phyloP scores from a whole-genome alignment of 345 rosid species.

The Ricinus communis region DNA sequence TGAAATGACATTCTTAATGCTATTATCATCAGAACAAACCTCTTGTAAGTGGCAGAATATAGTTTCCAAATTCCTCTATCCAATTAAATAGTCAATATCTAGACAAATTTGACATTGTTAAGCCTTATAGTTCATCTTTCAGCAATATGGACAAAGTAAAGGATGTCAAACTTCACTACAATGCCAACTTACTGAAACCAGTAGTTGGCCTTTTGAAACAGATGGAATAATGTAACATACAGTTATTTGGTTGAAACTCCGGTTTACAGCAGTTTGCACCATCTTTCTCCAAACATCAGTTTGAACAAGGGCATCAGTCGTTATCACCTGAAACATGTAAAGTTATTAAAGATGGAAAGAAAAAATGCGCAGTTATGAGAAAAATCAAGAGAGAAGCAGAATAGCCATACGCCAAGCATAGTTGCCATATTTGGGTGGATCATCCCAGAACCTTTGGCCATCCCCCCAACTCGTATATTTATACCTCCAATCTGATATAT shows the following conservation, averaged over 20 bases:
- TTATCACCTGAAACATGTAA: constrained; percentile 66
- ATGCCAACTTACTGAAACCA: constrained; percentile 7
- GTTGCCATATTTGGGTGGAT: constrained; percentile 99
- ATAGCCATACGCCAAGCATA: constrained; percentile 79
- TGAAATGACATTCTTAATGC: neutral
- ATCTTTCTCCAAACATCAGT: constrained; percentile 91
- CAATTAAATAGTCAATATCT: neutral
- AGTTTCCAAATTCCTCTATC: neutral
- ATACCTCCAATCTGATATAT: constrained; percentile 70
- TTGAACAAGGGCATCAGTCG: constrained; percentile 81
- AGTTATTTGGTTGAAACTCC: constrained; percentile 97
- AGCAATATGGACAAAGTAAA: neutral
- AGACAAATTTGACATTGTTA: neutral
- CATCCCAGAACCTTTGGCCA: constrained; percentile 99
- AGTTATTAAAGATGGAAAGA: constrained; percentile 7
- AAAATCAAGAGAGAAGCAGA: constrained; percentile 23
- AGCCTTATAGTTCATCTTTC: neutral
- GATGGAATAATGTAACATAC: constrained; percentile 40
- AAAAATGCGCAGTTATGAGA: constrained; percentile 5
- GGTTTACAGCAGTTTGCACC: constrained; percentile 75
- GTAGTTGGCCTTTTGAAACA: neutral
- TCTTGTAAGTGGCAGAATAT: neutral
- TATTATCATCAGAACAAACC: neutral
- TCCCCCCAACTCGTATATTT: constrained; percentile 75
- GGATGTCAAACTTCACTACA: neutral